Evolutionary conservation across 2,329 filamentous ascomycete species (phyloP), one percentile per base, ranked within the genome.

Genomic region (Ceratocystiopsis brevicomis): DNA sequence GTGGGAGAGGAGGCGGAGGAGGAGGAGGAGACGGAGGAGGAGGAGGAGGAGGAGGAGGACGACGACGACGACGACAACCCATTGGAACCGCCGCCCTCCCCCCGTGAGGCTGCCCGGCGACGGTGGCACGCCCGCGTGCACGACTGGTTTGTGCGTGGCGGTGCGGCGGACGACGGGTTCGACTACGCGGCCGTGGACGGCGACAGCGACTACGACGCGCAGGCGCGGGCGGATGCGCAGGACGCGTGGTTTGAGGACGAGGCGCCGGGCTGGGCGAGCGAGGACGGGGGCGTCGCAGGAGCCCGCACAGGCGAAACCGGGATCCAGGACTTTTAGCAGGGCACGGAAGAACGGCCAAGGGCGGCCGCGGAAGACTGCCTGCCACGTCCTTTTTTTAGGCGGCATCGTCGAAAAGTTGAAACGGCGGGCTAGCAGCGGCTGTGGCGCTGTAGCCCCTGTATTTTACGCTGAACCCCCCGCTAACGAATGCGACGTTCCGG

Each of bases 171-270:
- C 53, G 66, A 69, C 1, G 84, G 92, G 40, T 88, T 92, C 52
- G 78, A 88, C 48, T 94, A 93, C 55, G 57, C 53, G 1, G 53
- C 50, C 3, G 78, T 93, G 6, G 86, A 94, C 54, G 62, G 64
- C 34, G 76, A 81, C 53, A 77, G 85, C 30, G 76, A 77, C 17
- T 78, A 76, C 44, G 84, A 93, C 56, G 73, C 58, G 56, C 60
- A 65, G 58, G 68, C 54, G 65, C 73, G 63, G 48, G 61, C 66
- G n/a, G 76, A 79, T 42, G 64, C 64, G 14, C 69, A 88, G 57
- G 83, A 93, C 35, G 68, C 68, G 17, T 93, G 82, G 64, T 87
- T 92, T 54, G 82, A 86, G 18, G 75, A 76, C 6, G 80, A 93
- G 63, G 78, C 82, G 51, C 78, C 81, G 0, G 67, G 67, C 40